Conservation (phyloP, 306 rosid genomes). For the Gastrolobium bilobum region DNA sequence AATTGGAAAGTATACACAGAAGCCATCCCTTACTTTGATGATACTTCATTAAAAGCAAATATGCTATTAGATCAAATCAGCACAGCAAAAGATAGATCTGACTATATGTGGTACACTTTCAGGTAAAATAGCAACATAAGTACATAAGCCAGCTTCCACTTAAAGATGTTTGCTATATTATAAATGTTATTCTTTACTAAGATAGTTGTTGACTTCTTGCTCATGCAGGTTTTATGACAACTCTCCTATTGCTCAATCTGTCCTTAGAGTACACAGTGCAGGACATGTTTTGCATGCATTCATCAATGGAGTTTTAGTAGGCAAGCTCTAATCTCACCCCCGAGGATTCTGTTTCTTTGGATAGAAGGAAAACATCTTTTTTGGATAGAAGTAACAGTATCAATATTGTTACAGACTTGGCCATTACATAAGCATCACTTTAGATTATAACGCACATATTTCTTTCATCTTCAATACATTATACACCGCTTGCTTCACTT, state of each 20-base stretch:
- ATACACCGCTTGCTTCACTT: constrained; percentile 4
- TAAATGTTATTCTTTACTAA: constrained; percentile 18
- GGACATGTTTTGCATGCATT: constrained; percentile 82
- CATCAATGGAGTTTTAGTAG: constrained; percentile 71
- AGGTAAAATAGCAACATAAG: constrained; percentile 51
- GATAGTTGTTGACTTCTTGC: constrained; percentile 36
- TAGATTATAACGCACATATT: constrained; percentile 6
- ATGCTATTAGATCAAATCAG: constrained; percentile 58
- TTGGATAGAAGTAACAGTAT: constrained; percentile 3
- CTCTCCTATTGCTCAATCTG: constrained; percentile 46
- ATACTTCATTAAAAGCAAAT: constrained; percentile 51
- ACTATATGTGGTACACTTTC: constrained; percentile 62
- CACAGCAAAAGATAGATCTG: constrained; percentile 56
- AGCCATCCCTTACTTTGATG: constrained; percentile 53
- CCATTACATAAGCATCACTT: constrained; percentile 12
- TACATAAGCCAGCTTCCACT: neutral
- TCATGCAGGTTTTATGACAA: constrained; percentile 40
- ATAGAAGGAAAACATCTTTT: constrained; percentile 22
- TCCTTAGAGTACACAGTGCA: constrained; percentile 60
- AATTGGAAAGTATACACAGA: constrained; percentile 59
- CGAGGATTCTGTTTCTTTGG: constrained; percentile 9
- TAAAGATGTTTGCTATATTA: constrained; percentile 3
- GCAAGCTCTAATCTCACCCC: constrained; percentile 49
- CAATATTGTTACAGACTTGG: neutral
- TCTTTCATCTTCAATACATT: constrained; percentile 13